Evolutionary conservation across 257 asterid genomes (phyloP), one percentile per base, ranked within the genome.

Genomic region (Nicotiana tomentosiformis): DNA sequence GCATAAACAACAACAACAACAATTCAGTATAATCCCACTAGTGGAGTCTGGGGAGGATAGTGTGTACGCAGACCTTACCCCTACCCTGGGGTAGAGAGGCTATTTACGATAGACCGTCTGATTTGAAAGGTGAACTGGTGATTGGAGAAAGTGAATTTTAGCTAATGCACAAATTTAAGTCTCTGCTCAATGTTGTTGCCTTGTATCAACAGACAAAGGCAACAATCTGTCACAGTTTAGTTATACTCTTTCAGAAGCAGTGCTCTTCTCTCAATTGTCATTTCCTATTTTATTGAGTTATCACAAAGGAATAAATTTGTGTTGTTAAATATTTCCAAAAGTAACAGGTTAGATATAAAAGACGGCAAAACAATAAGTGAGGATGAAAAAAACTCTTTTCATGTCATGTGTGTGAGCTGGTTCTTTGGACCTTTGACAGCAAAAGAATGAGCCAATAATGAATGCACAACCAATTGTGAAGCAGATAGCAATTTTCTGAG

Each of bases 401-500:
- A 91, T 78, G 88, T 11, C 98, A 94, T 93, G 91, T 92, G 97
- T 37, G 61, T 79, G 37, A 94, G 92, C 91, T 93, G 98, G 86
- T 80, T 87, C 80, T 77, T 91, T 29, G 97, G 97, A 70, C 98
- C 97, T 84, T 90, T 94, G n/a, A 93, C 93, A 67, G 98, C 98
- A 82, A 92, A 23, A 93, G 83, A 94, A 90, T 6, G 98, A 91
- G 82, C 93, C 97, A 55, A 94, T 90, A 64, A 94, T 92, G 56
- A 92, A 92, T 66, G 87, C 93, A 86, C 97, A 93, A 49, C 98
- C 98, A 76, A 93, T 81, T 35, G 97, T 94, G 90, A 94, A 94
- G 91, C 97, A 94, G 86, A 90, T 88, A 79, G 97, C 98, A 86
- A 93, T 93, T 84, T 94, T 94, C 62, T 94, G 98, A 84, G 98